A percentile compares a stretch with the other conserved stretches of the same genome.
These are phyloP conservation scores for Chenopodium berlandieri DNA, from an alignment of 148 eudicot genomes.

Conservation along the genomic window DNA sequence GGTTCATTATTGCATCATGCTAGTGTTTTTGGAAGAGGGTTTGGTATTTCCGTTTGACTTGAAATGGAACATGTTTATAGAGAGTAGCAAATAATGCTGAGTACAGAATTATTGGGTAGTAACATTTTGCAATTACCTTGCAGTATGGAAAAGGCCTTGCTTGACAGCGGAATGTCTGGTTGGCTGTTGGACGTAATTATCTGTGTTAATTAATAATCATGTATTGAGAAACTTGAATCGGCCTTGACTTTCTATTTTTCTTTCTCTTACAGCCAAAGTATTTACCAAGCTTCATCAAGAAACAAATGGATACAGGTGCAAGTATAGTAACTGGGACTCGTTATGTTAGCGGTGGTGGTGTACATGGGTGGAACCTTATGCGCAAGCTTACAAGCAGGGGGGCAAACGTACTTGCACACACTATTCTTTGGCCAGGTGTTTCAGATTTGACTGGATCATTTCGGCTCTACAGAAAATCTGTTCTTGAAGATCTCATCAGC, in stretches of 20 bases:
- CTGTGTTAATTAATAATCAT: not conserved
- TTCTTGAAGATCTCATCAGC: slow-evolving; percentile 86
- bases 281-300: slow-evolving; percentile 88
- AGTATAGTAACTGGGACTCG: slow-evolving; percentile 95
- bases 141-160: not conserved
- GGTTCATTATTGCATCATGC: no score
- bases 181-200: not conserved
- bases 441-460: slow-evolving; percentile 99
- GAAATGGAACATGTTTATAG: not conserved
- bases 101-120: not conserved
- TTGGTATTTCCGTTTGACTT: not conserved
- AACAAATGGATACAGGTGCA: slow-evolving; percentile 88
- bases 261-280: slow-evolving; percentile 81
- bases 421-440: slow-evolving; percentile 98
- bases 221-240: slow-evolving; percentile 1
- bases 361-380: slow-evolving; percentile 98
- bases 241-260: not conserved
- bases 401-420: slow-evolving; percentile 96
- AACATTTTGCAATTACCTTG: not conserved
- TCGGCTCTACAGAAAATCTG: slow-evolving; percentile 81
- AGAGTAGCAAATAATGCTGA: not conserved
- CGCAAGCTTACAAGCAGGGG: slow-evolving; percentile 97
- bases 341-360: slow-evolving; percentile 91
- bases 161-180: slow-evolving; percentile 6
- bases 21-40: not conserved